phyloP scores from a whole-genome alignment of 306 rosid species.

The Aeschynomene evenia region DNA sequence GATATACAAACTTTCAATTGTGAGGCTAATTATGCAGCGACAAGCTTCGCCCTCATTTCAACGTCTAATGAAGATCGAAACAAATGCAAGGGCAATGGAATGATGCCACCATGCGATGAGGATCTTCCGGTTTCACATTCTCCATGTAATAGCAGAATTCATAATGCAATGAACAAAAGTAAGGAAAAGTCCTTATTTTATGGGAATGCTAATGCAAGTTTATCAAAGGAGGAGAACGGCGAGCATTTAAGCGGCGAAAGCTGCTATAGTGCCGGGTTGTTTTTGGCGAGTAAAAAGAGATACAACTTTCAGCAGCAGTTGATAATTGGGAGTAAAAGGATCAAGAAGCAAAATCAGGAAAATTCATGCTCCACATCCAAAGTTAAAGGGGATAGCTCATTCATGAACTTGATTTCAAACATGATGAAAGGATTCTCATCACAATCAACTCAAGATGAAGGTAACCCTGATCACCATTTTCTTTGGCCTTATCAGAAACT shows the following conservation, averaged over 20 bases:
- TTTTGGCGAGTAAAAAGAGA: conserved; percentile 50
- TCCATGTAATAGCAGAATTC: conserved; percentile 39
- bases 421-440: conserved; percentile 66
- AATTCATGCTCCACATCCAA: conserved; percentile 37
- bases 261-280: conserved; percentile 46
- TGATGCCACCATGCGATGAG: conserved; percentile 17
- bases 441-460: conserved; percentile 48
- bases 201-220: conserved; percentile 37
- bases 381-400: conserved; percentile 63
- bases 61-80: conserved; percentile 23
- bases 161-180: conserved; percentile 41
- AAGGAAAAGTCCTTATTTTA: conserved; percentile 57
- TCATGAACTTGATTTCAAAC: conserved; percentile 80
- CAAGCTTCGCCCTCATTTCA: conserved; percentile 23
- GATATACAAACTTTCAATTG: conserved; percentile 41
- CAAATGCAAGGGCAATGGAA: conserved; percentile 35
- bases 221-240: conserved; percentile 42
- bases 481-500: conserved; percentile 35
- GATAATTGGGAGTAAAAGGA: conserved; percentile 48
- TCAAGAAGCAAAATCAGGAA: conserved; percentile 47
- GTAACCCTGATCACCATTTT: conserved; percentile 34
- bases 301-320: conserved; percentile 51
- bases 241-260: conserved; percentile 61
- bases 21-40: conserved; percentile 35
- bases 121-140: conserved; percentile 33